Evolutionary conservation across 192 early-diverging fungal species (phyloP), one percentile per base, ranked within the genome.

Genomic region (Coemansia sp.): DNA sequence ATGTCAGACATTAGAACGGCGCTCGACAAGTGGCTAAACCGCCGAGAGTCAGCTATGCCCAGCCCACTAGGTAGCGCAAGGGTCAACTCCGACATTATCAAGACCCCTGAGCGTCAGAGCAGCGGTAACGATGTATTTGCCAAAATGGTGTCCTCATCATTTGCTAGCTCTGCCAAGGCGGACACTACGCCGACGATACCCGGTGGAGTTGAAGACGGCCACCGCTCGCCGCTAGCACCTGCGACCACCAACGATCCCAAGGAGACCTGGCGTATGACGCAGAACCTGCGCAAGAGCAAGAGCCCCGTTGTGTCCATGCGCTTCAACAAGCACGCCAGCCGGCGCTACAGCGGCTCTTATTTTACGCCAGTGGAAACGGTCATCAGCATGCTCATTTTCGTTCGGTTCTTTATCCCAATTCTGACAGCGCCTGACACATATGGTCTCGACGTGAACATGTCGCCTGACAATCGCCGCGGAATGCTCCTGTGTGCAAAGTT

Each of bases 391-490:
- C 86, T 97, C 53, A 87, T 98, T 61, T 98, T 98, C 67, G 85
- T 98, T 61, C 90, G 97, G 11, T 96, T 98, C 87, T 90, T 97
- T 59, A 94, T 94, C 67, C 97, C 95, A 1, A 93, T 92, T 15
- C 92, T 98, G 75, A 94, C 94, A 3, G 87, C 94, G 8, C 97
- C 97, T n/a, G 93, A 96, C 69, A 79, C 84, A 7, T 91, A 92
- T 69, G 86, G 86, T 0, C 69, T 89, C 15, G 73, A 87, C 18
- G 76, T 78, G 12, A 89, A 89, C 24, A 76, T 97, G 34, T 77
- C 94, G 47, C 78, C 83, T 4, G 86, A 88, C 11, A 84, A 94
- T 53, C 86, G 92, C 29, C 89, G 97, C 65, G 95, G 96, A 10
- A 75, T 96, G 44, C 78, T 98, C 32, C 71, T 97, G 22, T 90